phyloP scores from a whole-genome alignment of 352 stramenopile genomes.

The Pythium pyrilobum region DNA sequence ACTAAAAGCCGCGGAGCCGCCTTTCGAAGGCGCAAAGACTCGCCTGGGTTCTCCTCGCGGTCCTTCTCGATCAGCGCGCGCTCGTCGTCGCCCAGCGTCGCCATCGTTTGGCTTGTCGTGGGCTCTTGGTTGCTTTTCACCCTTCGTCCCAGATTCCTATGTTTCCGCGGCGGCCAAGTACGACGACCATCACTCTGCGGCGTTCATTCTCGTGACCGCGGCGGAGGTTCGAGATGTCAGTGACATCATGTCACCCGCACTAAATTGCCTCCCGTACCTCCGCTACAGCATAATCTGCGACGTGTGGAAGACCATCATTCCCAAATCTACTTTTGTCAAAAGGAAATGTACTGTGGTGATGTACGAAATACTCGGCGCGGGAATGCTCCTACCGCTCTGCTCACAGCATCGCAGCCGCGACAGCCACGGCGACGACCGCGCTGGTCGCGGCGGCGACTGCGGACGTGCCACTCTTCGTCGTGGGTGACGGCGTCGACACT shows the following conservation, averaged over 20 bases:
- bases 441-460: neutral
- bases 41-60: slow-evolving; percentile 57
- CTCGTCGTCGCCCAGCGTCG: slow-evolving; percentile 63
- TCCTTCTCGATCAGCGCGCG: slow-evolving; percentile 70
- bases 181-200: neutral
- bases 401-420: neutral
- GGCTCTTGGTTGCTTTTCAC: slow-evolving; percentile 2
- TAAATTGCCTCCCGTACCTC: neutral
- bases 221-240: slow-evolving; percentile 2
- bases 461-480: neutral
- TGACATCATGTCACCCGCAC: too few relatives aligned
- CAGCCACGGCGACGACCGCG: too few relatives aligned
- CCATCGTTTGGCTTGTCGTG: slow-evolving; percentile 26
- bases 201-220: slow-evolving; percentile 7
- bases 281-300: slow-evolving; percentile 5
- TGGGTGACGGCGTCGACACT: neutral
- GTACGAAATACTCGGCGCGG: too few relatives aligned
- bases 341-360: too few relatives aligned
- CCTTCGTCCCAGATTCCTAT: neutral
- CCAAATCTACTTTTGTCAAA: neutral
- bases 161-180: neutral
- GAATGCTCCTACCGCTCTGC: too few relatives aligned
- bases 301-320: slow-evolving; percentile 8
- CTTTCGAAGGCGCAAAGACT: neutral
- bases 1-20: too few relatives aligned